Conservation (phyloP, 306 rosid species). For the Sicyos edulis region DNA sequence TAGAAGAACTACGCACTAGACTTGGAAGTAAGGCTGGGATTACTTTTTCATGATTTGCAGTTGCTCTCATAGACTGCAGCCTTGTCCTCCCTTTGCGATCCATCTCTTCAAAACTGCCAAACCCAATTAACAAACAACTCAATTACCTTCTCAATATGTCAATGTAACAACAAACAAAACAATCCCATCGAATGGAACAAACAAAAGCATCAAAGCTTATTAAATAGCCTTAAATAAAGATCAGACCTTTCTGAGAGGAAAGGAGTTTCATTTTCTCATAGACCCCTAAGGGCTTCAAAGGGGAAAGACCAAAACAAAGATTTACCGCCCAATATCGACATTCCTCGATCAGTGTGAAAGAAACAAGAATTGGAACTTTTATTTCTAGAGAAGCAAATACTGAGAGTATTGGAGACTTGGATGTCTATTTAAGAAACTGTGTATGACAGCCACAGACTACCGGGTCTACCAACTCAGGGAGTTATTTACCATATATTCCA, state of each 20-base stretch:
- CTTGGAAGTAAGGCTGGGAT: constrained; percentile 23
- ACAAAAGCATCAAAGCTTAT: constrained; percentile 16
- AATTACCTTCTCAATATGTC: neutral
- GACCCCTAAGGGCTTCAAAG: constrained; percentile 26
- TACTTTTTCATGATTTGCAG: constrained; percentile 49
- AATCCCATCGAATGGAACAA: constrained; percentile 19
- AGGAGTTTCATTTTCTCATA: constrained; percentile 26
- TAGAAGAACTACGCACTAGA: constrained; percentile 17
- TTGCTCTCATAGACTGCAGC: constrained; percentile 42
- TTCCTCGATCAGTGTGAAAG: constrained; percentile 26
- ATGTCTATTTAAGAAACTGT: constrained; percentile 17
- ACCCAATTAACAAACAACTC: constrained; percentile 19
- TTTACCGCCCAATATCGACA: constrained; percentile 22
- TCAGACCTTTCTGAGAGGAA: constrained; percentile 31
- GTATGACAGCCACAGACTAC: constrained; percentile 16
- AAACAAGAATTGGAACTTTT: neutral
- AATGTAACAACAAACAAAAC: neutral
- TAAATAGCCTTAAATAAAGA: constrained; percentile 22
- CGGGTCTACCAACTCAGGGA: constrained; percentile 18
- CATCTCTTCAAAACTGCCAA: constrained; percentile 51
- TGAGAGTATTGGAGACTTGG: constrained; percentile 4
- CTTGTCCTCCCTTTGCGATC: constrained; percentile 38
- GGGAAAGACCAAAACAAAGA: constrained; percentile 17
- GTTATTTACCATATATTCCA: constrained; percentile 13
- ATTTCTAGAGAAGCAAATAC: constrained; percentile 1